These are phyloP conservation scores for Leccinum subrobustum DNA, from an alignment of 1,284 basidiomycete species.

Conservation along the genomic window DNA sequence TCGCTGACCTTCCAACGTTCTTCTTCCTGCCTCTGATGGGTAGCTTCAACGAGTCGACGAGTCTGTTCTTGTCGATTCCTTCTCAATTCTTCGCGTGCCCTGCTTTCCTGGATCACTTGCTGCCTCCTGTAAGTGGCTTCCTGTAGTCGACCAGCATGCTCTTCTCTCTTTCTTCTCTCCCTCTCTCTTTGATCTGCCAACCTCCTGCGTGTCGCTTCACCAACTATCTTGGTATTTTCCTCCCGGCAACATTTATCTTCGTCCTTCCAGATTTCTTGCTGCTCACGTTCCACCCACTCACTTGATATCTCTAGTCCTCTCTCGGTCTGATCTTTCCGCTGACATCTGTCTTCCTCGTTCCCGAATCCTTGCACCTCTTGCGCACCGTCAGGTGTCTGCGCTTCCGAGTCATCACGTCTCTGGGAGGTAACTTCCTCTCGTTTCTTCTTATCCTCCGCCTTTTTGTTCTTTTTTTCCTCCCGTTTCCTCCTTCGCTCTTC, in stretches of 20 bases:
- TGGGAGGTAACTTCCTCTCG: not conserved
- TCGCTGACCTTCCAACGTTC: not conserved
- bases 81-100: not conserved
- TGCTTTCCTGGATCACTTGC: not conserved
- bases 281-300: no score
- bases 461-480: not conserved
- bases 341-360: no score
- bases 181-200: not conserved
- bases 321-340: no score
- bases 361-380: no score
- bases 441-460: not conserved
- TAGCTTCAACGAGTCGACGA: not conserved
- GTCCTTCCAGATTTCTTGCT: no score
- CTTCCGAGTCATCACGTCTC: not conserved
- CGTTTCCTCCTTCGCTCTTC: not conserved
- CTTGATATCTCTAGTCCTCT: no score
- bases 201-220: not conserved
- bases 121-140: not conserved
- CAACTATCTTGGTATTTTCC: not conserved
- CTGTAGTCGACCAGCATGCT: not conserved
- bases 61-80: not conserved
- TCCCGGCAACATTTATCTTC: no score
- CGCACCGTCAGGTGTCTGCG: not conserved
- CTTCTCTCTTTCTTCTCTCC: not conserved
- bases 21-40: no score